These are phyloP conservation scores for Cordyceps militaris DNA, from an alignment of 2,329 filamentous ascomycete species.

Conservation along the genomic window DNA sequence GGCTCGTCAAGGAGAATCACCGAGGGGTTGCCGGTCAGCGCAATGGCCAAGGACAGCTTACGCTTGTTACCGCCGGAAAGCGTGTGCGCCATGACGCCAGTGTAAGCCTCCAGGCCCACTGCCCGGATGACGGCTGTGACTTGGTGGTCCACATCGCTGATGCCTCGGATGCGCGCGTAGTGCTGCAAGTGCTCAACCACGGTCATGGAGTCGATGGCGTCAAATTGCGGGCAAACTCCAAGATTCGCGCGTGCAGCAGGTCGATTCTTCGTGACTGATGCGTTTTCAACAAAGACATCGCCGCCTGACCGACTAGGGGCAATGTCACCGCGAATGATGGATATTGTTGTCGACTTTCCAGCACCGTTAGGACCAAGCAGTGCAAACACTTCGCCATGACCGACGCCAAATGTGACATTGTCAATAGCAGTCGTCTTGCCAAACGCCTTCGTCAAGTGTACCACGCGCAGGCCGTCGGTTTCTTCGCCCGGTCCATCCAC, in stretches of 20 bases:
- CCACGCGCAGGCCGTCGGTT: conserved; percentile 49
- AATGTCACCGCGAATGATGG: conserved; percentile 66
- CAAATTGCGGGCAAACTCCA: conserved; percentile 65
- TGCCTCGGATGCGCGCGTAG: conserved; percentile 65
- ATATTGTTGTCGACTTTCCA: conserved; percentile 67
- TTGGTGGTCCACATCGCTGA: conserved; percentile 48
- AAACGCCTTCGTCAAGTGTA: conserved; percentile 63
- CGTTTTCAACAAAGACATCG: conserved; percentile 61
- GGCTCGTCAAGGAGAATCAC: conserved; percentile 72
- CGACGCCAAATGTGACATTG: conserved; percentile 63
- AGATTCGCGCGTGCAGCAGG: conserved; percentile 56
- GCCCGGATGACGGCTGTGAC: conserved; percentile 57
- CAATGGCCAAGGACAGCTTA: conserved; percentile 67
- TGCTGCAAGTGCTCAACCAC: conserved; percentile 65
- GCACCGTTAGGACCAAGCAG: conserved; percentile 72
- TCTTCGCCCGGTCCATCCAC: conserved; percentile 23
- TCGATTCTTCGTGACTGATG: conserved; percentile 57
- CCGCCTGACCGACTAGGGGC: conserved; percentile 47
- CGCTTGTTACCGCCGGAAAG: conserved; percentile 72
- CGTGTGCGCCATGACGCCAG: conserved; percentile 55
- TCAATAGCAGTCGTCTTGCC: conserved; percentile 58
- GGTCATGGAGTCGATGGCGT: conserved; percentile 69
- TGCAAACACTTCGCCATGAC: conserved; percentile 63
- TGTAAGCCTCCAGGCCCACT: conserved; percentile 57
- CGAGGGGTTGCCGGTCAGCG: conserved; percentile 66